phyloP scores from a whole-genome alignment of 371 early-diverging fungal genomes.

The Mortierella sp. region DNA sequence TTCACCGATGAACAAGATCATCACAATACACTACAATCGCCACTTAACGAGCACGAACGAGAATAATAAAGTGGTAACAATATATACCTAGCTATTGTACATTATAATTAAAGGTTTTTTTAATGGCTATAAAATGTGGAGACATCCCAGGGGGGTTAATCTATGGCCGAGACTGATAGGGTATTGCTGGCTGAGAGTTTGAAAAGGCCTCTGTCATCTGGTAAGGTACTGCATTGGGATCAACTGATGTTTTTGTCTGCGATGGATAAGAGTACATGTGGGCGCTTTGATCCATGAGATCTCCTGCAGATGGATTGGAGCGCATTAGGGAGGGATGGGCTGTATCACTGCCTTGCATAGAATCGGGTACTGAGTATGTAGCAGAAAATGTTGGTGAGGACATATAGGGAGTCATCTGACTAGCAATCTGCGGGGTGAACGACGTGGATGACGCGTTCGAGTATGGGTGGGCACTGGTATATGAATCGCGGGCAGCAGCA shows the following conservation, averaged over 20 bases:
- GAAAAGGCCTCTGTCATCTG: background rate
- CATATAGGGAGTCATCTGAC: conserved; percentile 11
- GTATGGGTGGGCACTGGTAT: conserved; percentile 3
- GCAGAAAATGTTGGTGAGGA: conserved; percentile 33
- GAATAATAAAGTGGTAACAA: conserved; percentile 3
- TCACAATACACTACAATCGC: background rate
- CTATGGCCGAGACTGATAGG: background rate
- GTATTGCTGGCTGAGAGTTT: background rate
- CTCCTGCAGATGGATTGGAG: background rate
- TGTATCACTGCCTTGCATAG: conserved; percentile 18
- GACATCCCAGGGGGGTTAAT: background rate
- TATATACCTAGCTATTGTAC: background rate
- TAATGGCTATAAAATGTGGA: too few species aligned
- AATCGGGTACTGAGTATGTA: conserved; percentile 26
- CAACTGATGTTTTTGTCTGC: background rate
- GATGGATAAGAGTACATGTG: background rate
- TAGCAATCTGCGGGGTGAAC: background rate
- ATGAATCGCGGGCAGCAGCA: conserved; percentile 3
- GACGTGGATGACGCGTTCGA: conserved; percentile 13
- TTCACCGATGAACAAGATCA: conserved; percentile 27
- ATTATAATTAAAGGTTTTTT: background rate
- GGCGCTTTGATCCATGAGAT: background rate
- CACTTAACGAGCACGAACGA: conserved; percentile 14
- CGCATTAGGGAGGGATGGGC: background rate
- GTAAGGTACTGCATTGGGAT: background rate